These are phyloP conservation scores for Fusarium annulatum DNA, from an alignment of 2,329 filamentous ascomycete genomes.

Conservation along the genomic window DNA sequence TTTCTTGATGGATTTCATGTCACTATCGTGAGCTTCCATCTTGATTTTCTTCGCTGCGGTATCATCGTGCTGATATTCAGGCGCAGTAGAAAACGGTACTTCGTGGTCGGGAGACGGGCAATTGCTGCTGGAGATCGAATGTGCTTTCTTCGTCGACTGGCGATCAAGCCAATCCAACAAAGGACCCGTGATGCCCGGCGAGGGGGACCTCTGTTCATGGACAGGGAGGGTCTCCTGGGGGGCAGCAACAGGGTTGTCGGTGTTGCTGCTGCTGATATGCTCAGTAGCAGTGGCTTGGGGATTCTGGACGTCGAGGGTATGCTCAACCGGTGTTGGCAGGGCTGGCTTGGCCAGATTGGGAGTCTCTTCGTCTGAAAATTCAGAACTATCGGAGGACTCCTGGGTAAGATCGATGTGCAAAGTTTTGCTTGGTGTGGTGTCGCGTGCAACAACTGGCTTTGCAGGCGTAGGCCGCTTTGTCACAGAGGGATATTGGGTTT, in stretches of 20 bases:
- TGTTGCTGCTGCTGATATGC: background rate
- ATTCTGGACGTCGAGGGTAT: background rate
- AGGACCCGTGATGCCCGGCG: background rate
- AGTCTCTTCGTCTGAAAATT: slow-evolving; percentile 17
- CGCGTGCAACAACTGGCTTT: background rate
- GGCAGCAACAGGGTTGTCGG: background rate
- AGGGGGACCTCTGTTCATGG: background rate
- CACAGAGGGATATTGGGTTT: background rate
- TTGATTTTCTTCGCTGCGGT: background rate
- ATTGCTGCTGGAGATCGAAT: background rate
- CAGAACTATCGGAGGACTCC: slow-evolving; percentile 20
- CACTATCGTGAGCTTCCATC: slow-evolving; percentile 4
- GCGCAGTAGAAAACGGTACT: slow-evolving; percentile 2
- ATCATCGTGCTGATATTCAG: background rate
- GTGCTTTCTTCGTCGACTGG: background rate
- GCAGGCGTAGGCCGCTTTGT: background rate
- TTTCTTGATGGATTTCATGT: background rate
- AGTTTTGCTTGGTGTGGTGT: background rate
- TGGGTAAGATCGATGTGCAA: slow-evolving; percentile 22
- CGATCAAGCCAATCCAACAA: background rate
- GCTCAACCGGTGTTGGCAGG: background rate
- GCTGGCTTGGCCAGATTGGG: background rate
- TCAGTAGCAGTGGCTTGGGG: background rate
- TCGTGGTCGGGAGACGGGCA: background rate
- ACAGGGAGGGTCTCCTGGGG: background rate